These are phyloP conservation scores for Acanthamoeba triangularis DNA, from an alignment of 208 protist species.

Conservation along the genomic window DNA sequence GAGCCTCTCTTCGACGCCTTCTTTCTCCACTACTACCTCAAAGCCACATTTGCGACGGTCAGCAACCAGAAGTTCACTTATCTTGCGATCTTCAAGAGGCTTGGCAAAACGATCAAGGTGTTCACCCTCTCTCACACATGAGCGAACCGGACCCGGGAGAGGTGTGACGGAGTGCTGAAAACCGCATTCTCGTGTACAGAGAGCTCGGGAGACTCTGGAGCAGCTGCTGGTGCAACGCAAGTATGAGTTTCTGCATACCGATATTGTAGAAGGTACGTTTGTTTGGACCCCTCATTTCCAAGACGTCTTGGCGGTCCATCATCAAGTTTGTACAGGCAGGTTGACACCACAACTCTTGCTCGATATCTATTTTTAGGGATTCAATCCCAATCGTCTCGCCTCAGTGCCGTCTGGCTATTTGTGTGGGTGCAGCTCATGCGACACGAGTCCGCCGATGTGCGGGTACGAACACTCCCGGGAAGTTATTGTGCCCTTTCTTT, in stretches of 20 bases:
- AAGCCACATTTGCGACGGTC: background rate
- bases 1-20: constrained; percentile 30
- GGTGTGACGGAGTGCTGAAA: too few relatives aligned
- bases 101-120: background rate
- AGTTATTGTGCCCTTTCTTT: too few relatives aligned
- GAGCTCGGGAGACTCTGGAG: background rate
- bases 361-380: constrained; percentile 1
- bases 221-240: background rate
- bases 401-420: constrained; percentile 5
- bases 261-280: background rate
- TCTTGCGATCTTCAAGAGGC: background rate
- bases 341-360: too few relatives aligned
- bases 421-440: background rate
- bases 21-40: constrained; percentile 58
- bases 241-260: background rate
- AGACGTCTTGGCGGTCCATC: too few relatives aligned
- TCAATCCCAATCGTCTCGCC: background rate
- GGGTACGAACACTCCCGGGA: background rate
- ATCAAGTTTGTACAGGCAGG: too few relatives aligned
- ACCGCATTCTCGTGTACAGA: background rate
- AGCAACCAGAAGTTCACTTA: constrained; percentile 20
- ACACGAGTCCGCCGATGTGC: background rate
- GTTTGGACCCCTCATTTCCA: too few relatives aligned
- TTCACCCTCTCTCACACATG: background rate
- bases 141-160: background rate